Conservation (phyloP, 768 basidiomycete species). For the Tricholoma matsutake region DNA sequence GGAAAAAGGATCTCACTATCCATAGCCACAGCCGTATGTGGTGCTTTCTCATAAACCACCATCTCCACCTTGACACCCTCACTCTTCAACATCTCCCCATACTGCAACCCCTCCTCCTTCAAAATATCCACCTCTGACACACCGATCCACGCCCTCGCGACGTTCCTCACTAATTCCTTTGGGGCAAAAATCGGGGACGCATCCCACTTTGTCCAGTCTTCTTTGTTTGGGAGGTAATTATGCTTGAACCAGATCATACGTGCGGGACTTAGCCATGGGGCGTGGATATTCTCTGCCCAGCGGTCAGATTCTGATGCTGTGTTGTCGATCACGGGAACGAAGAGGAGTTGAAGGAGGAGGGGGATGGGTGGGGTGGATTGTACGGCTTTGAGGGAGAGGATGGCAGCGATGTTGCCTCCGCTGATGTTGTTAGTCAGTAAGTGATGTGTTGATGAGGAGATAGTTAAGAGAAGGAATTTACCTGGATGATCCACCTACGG, state of each 20-base stretch:
- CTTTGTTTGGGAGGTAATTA: conserved; percentile 63
- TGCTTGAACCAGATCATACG: conserved; percentile 76
- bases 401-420: conserved; percentile 69
- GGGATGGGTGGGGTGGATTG: conserved; percentile 46
- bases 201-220: conserved; percentile 62
- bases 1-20: conserved; percentile 48
- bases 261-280: conserved; percentile 55
- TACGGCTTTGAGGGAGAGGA: conserved; percentile 61
- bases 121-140: conserved; percentile 67
- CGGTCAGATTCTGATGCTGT: conserved; percentile 48
- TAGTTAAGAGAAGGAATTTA: conserved; percentile 17
- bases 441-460: too few relatives aligned
- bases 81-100: conserved; percentile 52
- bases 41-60: conserved; percentile 58
- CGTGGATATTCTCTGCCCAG: conserved; percentile 56
- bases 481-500: conserved; percentile 76
- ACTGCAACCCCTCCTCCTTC: conserved; percentile 61
- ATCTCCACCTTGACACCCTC: conserved; percentile 53
- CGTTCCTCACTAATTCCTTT: conserved; percentile 43
- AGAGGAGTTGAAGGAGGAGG: conserved; percentile 57
- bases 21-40: conserved; percentile 75
- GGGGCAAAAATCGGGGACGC: conserved; percentile 72
- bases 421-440: conserved; percentile 34
- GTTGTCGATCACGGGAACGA: conserved; percentile 77
- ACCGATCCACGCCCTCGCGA: conserved; percentile 59